phyloP scores from a whole-genome alignment of 495 filamentous ascomycete genomes.

The Neurospora sp. region DNA sequence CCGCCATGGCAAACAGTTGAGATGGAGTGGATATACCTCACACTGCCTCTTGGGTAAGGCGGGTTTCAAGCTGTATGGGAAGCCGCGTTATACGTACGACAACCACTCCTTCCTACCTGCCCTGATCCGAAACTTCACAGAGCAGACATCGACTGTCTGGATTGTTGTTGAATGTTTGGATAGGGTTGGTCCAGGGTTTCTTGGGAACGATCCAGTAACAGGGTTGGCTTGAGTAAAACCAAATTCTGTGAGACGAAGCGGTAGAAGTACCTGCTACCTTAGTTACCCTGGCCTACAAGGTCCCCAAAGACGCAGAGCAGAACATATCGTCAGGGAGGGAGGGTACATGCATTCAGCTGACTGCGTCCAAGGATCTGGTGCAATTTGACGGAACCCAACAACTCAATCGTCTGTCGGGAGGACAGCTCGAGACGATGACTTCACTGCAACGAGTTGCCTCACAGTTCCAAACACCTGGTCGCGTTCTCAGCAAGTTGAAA shows the following conservation, averaged over 20 bases:
- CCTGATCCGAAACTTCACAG: not conserved
- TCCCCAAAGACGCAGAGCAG: too few species aligned
- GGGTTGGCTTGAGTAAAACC: too few species aligned
- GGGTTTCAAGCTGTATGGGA: not conserved
- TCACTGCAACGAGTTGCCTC: not conserved
- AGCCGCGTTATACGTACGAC: not conserved
- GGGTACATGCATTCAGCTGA: not conserved
- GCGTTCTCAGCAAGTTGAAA: too few species aligned
- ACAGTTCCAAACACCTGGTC: too few species aligned
- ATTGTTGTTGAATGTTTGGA: not conserved
- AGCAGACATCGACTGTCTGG: not conserved
- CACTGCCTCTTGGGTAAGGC: not conserved
- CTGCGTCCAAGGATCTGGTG: not conserved
- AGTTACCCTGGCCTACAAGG: too few species aligned
- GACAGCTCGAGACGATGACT: not conserved
- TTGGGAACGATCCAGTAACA: too few species aligned
- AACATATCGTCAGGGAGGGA: too few species aligned
- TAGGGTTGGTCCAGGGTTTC: not conserved
- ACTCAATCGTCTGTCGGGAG: not conserved
- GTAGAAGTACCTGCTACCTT: too few species aligned
- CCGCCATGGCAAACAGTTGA: not conserved
- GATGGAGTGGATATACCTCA: not conserved
- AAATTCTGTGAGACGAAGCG: too few species aligned
- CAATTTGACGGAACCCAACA: not conserved
- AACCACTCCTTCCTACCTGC: not conserved